Percentiles rank a stretch among this genome's conserved stretches.
Conservation (phyloP, 2,329 filamentous ascomycete genomes). For the Harringtonia aguacate region DNA sequence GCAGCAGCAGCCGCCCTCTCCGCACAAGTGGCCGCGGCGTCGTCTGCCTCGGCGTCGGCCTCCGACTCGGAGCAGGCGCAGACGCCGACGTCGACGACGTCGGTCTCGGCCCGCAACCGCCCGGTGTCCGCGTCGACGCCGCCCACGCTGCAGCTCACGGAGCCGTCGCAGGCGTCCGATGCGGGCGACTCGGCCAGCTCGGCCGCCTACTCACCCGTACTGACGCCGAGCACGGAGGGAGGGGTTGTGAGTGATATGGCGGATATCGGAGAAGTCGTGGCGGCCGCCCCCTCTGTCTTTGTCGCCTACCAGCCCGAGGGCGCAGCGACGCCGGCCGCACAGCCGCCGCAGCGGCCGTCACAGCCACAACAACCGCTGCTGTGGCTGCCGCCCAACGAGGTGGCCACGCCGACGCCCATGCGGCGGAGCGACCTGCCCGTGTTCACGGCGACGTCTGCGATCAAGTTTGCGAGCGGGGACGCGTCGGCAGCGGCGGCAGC, state of each 20-base stretch:
- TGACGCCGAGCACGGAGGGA: slow-evolving; percentile 3
- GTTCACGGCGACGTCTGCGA: slow-evolving; percentile 31
- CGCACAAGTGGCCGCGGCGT: no score
- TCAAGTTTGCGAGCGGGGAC: slow-evolving; percentile 30
- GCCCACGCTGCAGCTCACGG: neutral
- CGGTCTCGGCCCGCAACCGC: neutral
- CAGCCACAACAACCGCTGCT: slow-evolving; percentile 25
- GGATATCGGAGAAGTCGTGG: no score
- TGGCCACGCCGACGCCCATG: slow-evolving; percentile 16
- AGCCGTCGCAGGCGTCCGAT: slow-evolving; percentile 8
- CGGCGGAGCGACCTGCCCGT: slow-evolving; percentile 26
- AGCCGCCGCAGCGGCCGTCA: slow-evolving; percentile 20
- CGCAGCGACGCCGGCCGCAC: slow-evolving; percentile 24
- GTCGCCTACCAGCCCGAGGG: slow-evolving; percentile 47
- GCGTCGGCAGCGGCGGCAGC: neutral
- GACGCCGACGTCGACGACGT: neutral
- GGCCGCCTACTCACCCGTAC: slow-evolving; percentile 12
- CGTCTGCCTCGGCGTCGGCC: neutral
- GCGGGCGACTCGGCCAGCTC: slow-evolving; percentile 9
- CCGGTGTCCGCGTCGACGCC: neutral
- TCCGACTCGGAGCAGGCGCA: neutral
- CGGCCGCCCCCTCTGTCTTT: slow-evolving; percentile 29
- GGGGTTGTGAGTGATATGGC: no score
- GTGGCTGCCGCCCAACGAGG: slow-evolving; percentile 40
- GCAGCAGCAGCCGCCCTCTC: no score